These are phyloP conservation scores for Fomitopsis palustris DNA, from an alignment of 1,284 basidiomycete genomes.

Conservation along the genomic window DNA sequence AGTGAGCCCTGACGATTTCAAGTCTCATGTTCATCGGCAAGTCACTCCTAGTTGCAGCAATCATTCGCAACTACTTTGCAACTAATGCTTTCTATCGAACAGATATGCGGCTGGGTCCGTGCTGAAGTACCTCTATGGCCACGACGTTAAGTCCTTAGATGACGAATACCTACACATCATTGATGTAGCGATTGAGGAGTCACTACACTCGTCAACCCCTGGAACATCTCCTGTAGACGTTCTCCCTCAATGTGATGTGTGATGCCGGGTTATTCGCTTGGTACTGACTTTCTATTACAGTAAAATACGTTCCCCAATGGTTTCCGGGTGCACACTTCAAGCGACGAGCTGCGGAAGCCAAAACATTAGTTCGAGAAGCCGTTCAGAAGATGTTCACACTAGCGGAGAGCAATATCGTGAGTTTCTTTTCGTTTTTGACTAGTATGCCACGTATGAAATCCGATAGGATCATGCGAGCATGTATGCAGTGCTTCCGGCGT, in stretches of 20 bases:
- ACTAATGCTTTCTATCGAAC: no score
- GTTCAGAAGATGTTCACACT: constrained; percentile 15
- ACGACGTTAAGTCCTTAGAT: constrained; percentile 24
- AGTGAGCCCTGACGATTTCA: not conserved
- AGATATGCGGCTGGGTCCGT: no score
- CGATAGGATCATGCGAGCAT: constrained; percentile 35
- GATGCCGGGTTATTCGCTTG: constrained; percentile 1
- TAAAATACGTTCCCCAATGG: not conserved
- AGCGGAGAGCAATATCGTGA: constrained; percentile 47
- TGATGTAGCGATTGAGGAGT: constrained; percentile 43
- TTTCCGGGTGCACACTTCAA: constrained; percentile 1
- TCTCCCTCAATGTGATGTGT: constrained; percentile 39
- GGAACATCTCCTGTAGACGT: constrained; percentile 52
- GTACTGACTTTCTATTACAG: not conserved
- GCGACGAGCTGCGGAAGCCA: not conserved
- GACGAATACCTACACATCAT: constrained; percentile 30
- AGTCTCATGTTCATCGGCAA: not conserved
- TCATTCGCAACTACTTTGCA: constrained; percentile 16
- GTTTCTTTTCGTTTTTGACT: constrained; percentile 2
- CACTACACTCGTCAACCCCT: constrained; percentile 43
- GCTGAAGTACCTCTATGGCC: constrained; percentile 24
- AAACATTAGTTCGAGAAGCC: constrained; percentile 21
- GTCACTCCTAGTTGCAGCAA: constrained; percentile 15
- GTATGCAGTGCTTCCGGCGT: constrained; percentile 46
- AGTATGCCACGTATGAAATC: not conserved